A percentile compares a stretch with the other conserved stretches of the same genome.
phyloP scores from a whole-genome alignment of 108 stramenopile genomes.

The Mediolabrus comicus region DNA sequence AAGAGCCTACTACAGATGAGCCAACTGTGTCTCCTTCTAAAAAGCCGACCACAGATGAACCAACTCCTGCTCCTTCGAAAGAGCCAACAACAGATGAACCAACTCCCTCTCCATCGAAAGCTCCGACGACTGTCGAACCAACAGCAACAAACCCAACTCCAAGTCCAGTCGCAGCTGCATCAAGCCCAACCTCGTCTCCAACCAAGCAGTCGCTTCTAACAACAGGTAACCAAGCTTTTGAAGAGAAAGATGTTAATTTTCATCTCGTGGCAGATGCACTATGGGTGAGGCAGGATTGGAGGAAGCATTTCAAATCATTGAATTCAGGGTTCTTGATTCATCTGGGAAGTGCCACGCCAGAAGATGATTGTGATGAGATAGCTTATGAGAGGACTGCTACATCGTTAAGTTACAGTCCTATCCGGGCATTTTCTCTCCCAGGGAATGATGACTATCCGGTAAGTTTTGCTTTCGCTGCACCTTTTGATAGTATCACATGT shows the following conservation, averaged over 20 bases:
- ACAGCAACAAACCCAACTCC: neutral
- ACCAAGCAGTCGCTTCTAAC: neutral
- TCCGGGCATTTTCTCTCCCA: constrained; percentile 23
- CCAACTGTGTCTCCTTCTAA: no score
- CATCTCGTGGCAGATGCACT: neutral
- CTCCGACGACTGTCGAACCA: neutral
- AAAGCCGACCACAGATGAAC: neutral
- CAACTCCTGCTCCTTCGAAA: neutral
- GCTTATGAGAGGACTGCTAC: constrained; percentile 12
- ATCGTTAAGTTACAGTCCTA: constrained; percentile 13
- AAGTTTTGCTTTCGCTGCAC: neutral
- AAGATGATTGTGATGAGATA: constrained; percentile 14
- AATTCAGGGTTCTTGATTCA: neutral
- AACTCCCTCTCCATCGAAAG: neutral
- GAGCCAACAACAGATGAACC: neutral
- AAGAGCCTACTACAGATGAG: no score
- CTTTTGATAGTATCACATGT: neutral
- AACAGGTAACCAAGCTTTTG: neutral
- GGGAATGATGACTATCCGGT: constrained; percentile 30
- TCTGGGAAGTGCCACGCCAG: constrained; percentile 30
- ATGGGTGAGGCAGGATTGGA: neutral
- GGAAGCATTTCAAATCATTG: neutral
- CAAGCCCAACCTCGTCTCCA: neutral
- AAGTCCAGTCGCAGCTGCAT: neutral
- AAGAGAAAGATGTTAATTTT: neutral